Conservation (phyloP, 768 basidiomycete species). For the Pholiota microspora region DNA sequence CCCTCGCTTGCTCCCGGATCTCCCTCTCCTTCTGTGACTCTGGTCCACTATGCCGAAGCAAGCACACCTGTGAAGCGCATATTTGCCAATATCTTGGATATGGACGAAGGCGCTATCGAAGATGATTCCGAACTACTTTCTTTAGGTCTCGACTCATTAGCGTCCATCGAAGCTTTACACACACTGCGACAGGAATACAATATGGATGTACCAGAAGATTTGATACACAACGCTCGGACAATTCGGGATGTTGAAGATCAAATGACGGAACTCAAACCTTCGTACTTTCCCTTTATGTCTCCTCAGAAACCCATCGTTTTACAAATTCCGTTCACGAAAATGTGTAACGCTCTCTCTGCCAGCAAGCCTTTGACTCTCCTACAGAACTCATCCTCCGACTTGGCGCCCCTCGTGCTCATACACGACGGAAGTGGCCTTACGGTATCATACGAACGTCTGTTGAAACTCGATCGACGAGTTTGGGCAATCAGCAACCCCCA, state of each 20-base stretch:
- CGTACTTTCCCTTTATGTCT: slow-evolving; percentile 1
- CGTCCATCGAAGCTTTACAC: slow-evolving; percentile 59
- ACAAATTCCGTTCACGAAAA: neutral
- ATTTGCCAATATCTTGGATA: slow-evolving; percentile 19
- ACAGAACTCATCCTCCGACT: slow-evolving; percentile 28
- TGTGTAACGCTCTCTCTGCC: neutral
- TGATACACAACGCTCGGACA: slow-evolving; percentile 42
- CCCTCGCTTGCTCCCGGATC: slow-evolving; percentile 3
- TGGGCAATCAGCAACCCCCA: slow-evolving; percentile 63
- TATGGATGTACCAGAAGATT: slow-evolving; percentile 39
- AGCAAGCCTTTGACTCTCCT: slow-evolving; percentile 20
- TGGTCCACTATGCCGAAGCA: slow-evolving; percentile 22
- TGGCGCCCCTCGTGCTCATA: slow-evolving; percentile 56
- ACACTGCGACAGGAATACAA: slow-evolving; percentile 40
- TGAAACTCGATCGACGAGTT: slow-evolving; percentile 45
- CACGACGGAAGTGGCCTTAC: slow-evolving; percentile 74
- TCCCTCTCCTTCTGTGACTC: slow-evolving; percentile 35
- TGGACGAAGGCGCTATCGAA: slow-evolving; percentile 32
- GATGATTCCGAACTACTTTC: slow-evolving; percentile 45
- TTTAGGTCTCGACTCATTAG: slow-evolving; percentile 64
- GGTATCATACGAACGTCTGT: slow-evolving; percentile 46
- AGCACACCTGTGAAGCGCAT: slow-evolving; percentile 10
- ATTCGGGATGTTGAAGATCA: slow-evolving; percentile 32
- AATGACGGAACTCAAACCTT: slow-evolving; percentile 22
- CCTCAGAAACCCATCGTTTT: neutral